These are phyloP conservation scores for Eragrostis curvula DNA, from an alignment of 176 grass and related monocot genomes.

Conservation along the genomic window DNA sequence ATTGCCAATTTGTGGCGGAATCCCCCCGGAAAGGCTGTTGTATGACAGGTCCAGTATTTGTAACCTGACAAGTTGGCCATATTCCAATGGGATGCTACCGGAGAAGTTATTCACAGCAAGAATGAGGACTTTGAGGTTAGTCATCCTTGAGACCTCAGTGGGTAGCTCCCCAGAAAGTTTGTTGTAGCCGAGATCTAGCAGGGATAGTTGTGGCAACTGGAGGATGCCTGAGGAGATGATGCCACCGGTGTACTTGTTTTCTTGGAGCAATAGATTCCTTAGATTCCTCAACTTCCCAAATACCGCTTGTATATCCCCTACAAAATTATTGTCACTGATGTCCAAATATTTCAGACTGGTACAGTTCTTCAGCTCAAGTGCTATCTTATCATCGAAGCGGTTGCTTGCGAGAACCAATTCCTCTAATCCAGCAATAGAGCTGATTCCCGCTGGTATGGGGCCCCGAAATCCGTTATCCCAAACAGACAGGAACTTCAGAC, in stretches of 20 bases:
- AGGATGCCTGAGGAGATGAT: conserved; percentile 63
- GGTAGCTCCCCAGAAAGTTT: conserved; percentile 46
- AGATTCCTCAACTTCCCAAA: conserved; percentile 47
- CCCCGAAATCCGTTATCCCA: conserved; percentile 2
- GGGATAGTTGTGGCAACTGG: conserved; percentile 28
- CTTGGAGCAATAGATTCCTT: conserved; percentile 34
- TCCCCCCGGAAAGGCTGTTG: conserved; percentile 5
- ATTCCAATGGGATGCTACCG: conserved; percentile 44
- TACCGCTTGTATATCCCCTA: conserved; percentile 51
- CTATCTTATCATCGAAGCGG: conserved; percentile 42
- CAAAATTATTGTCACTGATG: conserved; percentile 51
- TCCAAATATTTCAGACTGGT: conserved; percentile 47
- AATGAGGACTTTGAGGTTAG: conserved; percentile 39
- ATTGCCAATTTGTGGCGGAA: conserved; percentile 7
- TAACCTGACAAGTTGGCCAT: conserved; percentile 29
- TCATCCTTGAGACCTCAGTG: conserved; percentile 38
- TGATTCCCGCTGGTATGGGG: conserved; percentile 42
- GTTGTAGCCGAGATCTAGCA: conserved; percentile 61
- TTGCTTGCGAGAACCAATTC: conserved; percentile 50
- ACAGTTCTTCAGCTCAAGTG: conserved; percentile 51
- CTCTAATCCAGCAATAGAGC: conserved; percentile 23
- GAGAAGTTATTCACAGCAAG: conserved; percentile 54
- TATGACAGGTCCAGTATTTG: conserved; percentile 58
- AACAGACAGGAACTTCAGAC: conserved; percentile 31
- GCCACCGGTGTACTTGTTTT: conserved; percentile 50